A percentile compares a stretch with the other conserved stretches of the same genome.
phyloP scores from a whole-genome alignment of 2,329 filamentous ascomycete species.

The Dryadomyces quercus-mongolicae region DNA sequence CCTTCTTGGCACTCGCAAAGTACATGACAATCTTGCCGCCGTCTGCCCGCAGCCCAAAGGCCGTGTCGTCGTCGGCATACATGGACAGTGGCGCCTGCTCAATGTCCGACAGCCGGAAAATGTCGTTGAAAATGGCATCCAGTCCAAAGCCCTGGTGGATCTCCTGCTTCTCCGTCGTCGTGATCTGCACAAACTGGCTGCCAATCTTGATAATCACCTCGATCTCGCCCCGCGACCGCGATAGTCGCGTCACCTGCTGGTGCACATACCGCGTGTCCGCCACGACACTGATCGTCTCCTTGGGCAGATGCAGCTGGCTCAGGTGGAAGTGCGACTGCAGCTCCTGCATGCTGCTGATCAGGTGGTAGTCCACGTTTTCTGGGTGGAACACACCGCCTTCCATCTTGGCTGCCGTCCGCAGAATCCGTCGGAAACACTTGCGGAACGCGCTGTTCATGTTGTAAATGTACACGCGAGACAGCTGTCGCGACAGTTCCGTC shows the following conservation, averaged over 20 bases:
- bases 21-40: constrained; percentile 62
- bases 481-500: constrained; percentile 44
- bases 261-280: constrained; percentile 55
- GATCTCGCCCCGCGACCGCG: constrained; percentile 58
- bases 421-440: constrained; percentile 52
- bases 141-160: constrained; percentile 50
- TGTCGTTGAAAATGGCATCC: constrained; percentile 55
- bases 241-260: constrained; percentile 51
- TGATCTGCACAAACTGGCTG: constrained; percentile 57
- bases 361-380: constrained; percentile 51
- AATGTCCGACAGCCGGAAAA: constrained; percentile 55
- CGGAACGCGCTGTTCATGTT: constrained; percentile 63
- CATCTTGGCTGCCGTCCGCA: constrained; percentile 49
- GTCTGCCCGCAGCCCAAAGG: constrained; percentile 55
- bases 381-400: constrained; percentile 50
- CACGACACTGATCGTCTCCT: constrained; percentile 57
- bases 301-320: constrained; percentile 53
- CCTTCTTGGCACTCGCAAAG: constrained; percentile 54
- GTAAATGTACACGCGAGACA: constrained; percentile 54
- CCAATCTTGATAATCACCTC: constrained; percentile 58
- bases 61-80: constrained; percentile 52
- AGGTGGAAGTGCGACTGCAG: constrained; percentile 55
- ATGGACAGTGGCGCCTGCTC: constrained; percentile 55
- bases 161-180: constrained; percentile 57
- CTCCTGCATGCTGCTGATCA: constrained; percentile 54